Percentiles rank a stretch among this genome's conserved stretches.
phyloP scores from a whole-genome alignment of 148 eudicot species.

The Chenopodium album region DNA sequence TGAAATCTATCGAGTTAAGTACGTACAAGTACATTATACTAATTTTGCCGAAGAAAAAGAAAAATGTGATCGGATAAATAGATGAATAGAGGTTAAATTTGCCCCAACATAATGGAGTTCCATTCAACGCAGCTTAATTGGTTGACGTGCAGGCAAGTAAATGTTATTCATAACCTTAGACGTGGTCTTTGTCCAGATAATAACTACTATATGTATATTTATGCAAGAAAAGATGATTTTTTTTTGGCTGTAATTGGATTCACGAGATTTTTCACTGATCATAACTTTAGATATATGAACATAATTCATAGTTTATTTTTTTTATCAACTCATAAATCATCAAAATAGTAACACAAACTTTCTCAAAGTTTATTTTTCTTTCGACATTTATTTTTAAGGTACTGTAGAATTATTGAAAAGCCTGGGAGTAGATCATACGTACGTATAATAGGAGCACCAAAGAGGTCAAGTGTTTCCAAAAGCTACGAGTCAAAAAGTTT shows the following conservation, averaged over 20 bases:
- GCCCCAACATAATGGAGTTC: constrained; percentile 3
- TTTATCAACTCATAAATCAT: no score
- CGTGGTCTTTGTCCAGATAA: neutral
- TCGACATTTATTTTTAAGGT: no score
- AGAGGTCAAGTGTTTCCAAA: constrained; percentile 1
- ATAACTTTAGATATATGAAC: neutral
- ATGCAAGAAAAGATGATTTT: no score
- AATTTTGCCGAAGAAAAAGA: no score
- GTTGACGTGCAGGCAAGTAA: constrained; percentile 8
- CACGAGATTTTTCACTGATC: neutral
- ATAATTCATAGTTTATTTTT: no score
- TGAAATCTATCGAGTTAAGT: no score
- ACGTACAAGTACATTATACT: no score
- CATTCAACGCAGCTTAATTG: neutral
- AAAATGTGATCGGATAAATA: no score
- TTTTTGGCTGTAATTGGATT: neutral
- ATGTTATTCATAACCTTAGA: neutral
- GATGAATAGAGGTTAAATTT: neutral
- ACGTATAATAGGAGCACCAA: neutral
- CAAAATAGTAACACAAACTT: no score
- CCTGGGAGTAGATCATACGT: neutral
- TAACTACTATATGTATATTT: no score
- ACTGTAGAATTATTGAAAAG: neutral
- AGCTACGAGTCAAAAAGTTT: neutral
- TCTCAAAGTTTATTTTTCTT: no score